Conservation (phyloP, 306 rosid genomes). For the Vigna angularis region DNA sequence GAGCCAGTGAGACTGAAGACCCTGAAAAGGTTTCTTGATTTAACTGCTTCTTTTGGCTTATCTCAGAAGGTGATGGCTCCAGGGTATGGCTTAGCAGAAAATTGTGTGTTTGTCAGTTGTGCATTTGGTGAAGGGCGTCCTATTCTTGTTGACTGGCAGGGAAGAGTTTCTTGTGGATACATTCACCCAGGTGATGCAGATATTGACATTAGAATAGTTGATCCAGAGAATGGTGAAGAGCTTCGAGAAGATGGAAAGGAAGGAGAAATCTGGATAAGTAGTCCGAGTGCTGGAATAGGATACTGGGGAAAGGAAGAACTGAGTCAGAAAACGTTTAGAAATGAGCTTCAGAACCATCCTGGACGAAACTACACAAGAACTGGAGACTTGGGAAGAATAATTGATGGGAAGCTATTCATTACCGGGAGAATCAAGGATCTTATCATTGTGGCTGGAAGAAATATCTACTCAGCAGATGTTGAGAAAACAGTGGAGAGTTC, state of each 20-base stretch:
- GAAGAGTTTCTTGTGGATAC: slow-evolving; percentile 93
- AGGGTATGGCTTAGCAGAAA: slow-evolving; percentile 94
- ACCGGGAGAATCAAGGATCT: slow-evolving; percentile 98
- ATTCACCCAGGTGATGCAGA: slow-evolving; percentile 59
- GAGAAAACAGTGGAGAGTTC: slow-evolving; percentile 93
- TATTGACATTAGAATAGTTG: slow-evolving; percentile 74
- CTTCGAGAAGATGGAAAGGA: slow-evolving; percentile 74
- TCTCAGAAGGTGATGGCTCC: slow-evolving; percentile 86
- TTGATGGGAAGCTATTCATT: slow-evolving; percentile 77
- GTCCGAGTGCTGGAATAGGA: slow-evolving; percentile 92
- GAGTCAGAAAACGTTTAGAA: slow-evolving; percentile 68
- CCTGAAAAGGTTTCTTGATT: slow-evolving; percentile 74
- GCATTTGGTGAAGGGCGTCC: slow-evolving; percentile 85
- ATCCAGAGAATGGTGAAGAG: slow-evolving; percentile 71
- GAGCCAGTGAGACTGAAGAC: slow-evolving; percentile 91
- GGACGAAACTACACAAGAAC: slow-evolving; percentile 76
- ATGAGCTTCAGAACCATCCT: slow-evolving; percentile 69
- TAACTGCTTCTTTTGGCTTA: slow-evolving; percentile 73
- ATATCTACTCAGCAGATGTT: slow-evolving; percentile 88
- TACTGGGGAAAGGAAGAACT: slow-evolving; percentile 90
- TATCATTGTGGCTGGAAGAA: slow-evolving; percentile 95
- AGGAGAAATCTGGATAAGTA: slow-evolving; percentile 97
- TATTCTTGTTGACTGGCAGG: slow-evolving; percentile 83
- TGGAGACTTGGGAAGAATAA: slow-evolving; percentile 87
- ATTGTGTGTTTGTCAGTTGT: slow-evolving; percentile 92